Evolutionary conservation across 148 eudicot species (phyloP).

Genomic region (Dianthus caryophyllus): DNA sequence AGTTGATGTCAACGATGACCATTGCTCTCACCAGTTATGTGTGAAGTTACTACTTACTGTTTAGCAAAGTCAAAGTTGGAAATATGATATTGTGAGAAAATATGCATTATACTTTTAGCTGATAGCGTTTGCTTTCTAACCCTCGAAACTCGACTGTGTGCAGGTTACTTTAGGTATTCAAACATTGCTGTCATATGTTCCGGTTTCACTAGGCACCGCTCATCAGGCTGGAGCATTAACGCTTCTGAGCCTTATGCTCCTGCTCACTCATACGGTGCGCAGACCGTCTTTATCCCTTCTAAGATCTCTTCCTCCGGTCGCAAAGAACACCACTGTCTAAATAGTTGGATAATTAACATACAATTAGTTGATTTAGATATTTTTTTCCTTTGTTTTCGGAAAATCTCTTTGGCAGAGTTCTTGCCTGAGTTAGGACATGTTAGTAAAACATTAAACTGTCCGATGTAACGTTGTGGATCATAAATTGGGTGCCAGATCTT

Average conservation of each 20-base stretch:
- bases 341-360: background rate
- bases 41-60: too few relatives aligned
- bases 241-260: slow-evolving; percentile 64
- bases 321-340: slow-evolving; percentile 23
- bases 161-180: slow-evolving; percentile 92
- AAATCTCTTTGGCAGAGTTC: background rate
- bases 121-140: background rate
- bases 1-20: too few relatives aligned
- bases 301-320: slow-evolving; percentile 57
- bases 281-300: slow-evolving; percentile 70
- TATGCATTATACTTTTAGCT: too few relatives aligned
- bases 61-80: too few relatives aligned
- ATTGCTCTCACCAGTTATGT: too few relatives aligned
- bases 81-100: too few relatives aligned
- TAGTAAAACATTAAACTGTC: background rate
- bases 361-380: background rate
- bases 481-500: too few relatives aligned
- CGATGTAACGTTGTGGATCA: too few relatives aligned
- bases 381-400: background rate
- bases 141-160: background rate
- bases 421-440: background rate
- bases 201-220: slow-evolving; percentile 90
- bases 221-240: slow-evolving; percentile 98
- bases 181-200: slow-evolving; percentile 81
- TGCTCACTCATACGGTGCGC: slow-evolving; percentile 80